Percentiles rank a stretch among this genome's conserved stretches.
Conservation (phyloP, 495 filamentous ascomycete genomes). For the Penicillium fimorum region DNA sequence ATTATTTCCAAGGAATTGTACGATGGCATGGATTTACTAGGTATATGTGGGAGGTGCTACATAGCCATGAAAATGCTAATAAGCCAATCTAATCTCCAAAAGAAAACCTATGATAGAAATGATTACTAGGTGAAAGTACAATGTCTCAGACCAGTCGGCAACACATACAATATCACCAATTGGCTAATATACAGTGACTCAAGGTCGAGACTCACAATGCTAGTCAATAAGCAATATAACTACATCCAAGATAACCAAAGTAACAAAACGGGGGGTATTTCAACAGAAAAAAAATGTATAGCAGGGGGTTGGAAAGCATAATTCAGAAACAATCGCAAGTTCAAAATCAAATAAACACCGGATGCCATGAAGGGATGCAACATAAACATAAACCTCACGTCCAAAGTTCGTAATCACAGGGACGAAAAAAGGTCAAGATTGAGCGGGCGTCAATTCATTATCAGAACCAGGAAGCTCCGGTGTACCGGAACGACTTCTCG, state of each 20-base stretch:
- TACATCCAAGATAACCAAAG: constrained; percentile 22
- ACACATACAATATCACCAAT: constrained; percentile 10
- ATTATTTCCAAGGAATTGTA: neutral
- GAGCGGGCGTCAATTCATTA: constrained; percentile 32
- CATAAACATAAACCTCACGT: constrained; percentile 18
- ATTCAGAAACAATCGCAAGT: constrained; percentile 5
- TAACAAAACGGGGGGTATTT: constrained; percentile 26
- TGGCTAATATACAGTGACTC: constrained; percentile 41
- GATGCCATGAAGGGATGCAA: constrained; percentile 33
- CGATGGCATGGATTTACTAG: neutral
- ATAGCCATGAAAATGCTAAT: neutral
- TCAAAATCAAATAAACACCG: constrained; percentile 25
- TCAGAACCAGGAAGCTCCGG: constrained; percentile 39
- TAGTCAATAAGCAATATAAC: constrained; percentile 19
- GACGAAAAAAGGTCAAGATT: constrained; percentile 4
- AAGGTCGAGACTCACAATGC: constrained; percentile 26
- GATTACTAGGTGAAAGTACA: neutral
- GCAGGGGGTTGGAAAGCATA: neutral
- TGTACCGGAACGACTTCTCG: constrained; percentile 33
- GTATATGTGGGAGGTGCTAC: neutral
- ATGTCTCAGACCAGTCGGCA: neutral
- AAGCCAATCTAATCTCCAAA: neutral
- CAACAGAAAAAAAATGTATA: constrained; percentile 11
- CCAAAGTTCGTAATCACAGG: constrained; percentile 17
- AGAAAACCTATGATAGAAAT: neutral